These are phyloP conservation scores for Cryoendolithus antarcticus DNA, from an alignment of 2,329 filamentous ascomycete genomes.

Conservation along the genomic window DNA sequence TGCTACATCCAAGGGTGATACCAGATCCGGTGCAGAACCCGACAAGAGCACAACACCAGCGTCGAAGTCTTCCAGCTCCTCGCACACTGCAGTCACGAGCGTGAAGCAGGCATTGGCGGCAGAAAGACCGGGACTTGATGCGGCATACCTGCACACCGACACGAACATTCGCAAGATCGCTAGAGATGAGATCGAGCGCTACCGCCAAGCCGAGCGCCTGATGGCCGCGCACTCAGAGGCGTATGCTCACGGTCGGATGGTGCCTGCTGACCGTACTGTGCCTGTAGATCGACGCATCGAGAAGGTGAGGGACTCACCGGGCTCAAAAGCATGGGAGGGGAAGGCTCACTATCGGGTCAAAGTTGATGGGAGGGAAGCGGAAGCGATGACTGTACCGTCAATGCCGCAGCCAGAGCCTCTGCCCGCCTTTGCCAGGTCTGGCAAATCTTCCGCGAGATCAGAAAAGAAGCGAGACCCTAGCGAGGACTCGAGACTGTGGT, in stretches of 20 bases:
- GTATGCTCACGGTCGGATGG: slow-evolving; percentile 20
- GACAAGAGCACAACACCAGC: too few relatives aligned
- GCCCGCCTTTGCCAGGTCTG: background rate
- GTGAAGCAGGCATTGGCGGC: too few relatives aligned
- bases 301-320: slow-evolving; percentile 8
- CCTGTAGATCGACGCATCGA: slow-evolving; percentile 16
- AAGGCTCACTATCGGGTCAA: background rate
- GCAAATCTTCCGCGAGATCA: background rate
- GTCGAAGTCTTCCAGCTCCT: too few relatives aligned
- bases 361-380: background rate
- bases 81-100: too few relatives aligned
- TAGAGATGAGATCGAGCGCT: slow-evolving; percentile 22
- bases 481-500: slow-evolving; percentile 1
- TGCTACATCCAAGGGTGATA: too few relatives aligned
- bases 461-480: background rate
- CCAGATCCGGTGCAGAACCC: too few relatives aligned
- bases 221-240: slow-evolving; percentile 18
- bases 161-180: slow-evolving; percentile 20
- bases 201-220: slow-evolving; percentile 21
- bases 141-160: slow-evolving; percentile 3
- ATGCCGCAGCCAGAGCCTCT: background rate
- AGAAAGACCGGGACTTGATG: too few relatives aligned
- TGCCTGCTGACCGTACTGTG: slow-evolving; percentile 11
- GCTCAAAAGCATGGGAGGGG: slow-evolving; percentile 8
- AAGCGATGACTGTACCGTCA: background rate